A percentile compares a stretch with the other conserved stretches of the same genome.
phyloP scores from a whole-genome alignment of 371 early-diverging fungal genomes.

The Polyrhizophydium stewartii region DNA sequence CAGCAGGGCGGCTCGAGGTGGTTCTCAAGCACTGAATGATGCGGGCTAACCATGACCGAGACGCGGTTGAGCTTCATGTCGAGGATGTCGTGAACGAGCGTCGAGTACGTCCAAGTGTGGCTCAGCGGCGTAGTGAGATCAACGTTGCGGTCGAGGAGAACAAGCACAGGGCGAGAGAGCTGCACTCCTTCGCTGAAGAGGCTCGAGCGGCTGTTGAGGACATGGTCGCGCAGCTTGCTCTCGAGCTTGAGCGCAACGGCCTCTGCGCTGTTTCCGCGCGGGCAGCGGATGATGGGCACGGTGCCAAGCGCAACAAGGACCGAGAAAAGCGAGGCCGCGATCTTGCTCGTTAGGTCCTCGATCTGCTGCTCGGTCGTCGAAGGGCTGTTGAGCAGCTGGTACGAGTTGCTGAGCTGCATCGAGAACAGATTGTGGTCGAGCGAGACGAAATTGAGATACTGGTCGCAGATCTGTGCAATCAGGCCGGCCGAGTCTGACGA shows the following conservation, averaged over 20 bases:
- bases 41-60: not conserved
- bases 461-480: slow-evolving; percentile 79
- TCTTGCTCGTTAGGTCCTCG: slow-evolving; percentile 68
- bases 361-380: slow-evolving; percentile 73
- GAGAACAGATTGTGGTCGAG: slow-evolving; percentile 94
- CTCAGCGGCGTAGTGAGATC: slow-evolving; percentile 92
- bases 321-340: slow-evolving; percentile 82
- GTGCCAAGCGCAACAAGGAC: slow-evolving; percentile 89
- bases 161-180: slow-evolving; percentile 58
- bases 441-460: slow-evolving; percentile 91
- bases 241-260: slow-evolving; percentile 89
- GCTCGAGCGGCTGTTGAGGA: slow-evolving; percentile 64
- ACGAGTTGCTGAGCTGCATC: slow-evolving; percentile 80
- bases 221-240: slow-evolving; percentile 80
- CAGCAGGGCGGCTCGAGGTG: not conserved
- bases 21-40: not conserved
- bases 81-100: slow-evolving; percentile 94
- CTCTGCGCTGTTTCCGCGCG: slow-evolving; percentile 90
- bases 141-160: slow-evolving; percentile 92
- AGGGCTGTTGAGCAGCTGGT: slow-evolving; percentile 75
- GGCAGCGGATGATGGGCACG: slow-evolving; percentile 87
- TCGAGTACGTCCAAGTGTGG: slow-evolving; percentile 98
- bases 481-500: slow-evolving; percentile 1
- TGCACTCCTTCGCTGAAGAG: not conserved
- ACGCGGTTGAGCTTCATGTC: slow-evolving; percentile 91